These are phyloP conservation scores for Paradendryphiella salina DNA, from an alignment of 2,329 filamentous ascomycete species.

Conservation along the genomic window DNA sequence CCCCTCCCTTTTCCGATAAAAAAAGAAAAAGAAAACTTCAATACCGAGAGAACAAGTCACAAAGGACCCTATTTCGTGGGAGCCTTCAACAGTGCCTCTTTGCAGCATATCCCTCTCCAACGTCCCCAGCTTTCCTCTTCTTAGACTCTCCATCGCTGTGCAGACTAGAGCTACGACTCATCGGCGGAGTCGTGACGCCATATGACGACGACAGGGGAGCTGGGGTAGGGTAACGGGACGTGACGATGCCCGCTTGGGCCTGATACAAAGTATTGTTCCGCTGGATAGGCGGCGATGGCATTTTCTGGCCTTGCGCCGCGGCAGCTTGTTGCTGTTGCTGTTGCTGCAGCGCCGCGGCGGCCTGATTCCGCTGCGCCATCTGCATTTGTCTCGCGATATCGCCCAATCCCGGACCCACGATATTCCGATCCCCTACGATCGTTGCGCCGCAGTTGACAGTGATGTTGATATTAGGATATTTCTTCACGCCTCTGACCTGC, in stretches of 20 bases:
- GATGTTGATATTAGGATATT: conserved; percentile 32
- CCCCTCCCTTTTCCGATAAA: background rate
- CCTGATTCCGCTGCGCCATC: conserved; percentile 31
- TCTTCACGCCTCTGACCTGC: conserved; percentile 11
- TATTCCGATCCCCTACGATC: conserved; percentile 42
- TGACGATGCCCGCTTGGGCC: background rate
- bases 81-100: conserved; percentile 27
- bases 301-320: conserved; percentile 5
- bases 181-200: conserved; percentile 29
- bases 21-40: background rate
- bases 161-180: conserved; percentile 36
- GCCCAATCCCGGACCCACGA: conserved; percentile 40
- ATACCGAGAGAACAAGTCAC: background rate
- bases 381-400: conserved; percentile 44
- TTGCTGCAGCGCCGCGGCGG: conserved; percentile 13
- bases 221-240: background rate
- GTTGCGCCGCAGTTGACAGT: conserved; percentile 43
- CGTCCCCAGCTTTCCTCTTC: conserved; percentile 35
- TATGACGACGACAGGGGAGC: background rate
- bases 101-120: conserved; percentile 12
- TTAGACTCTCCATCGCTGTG: conserved; percentile 22
- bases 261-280: background rate
- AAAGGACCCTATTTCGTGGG: background rate
- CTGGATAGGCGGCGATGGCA: conserved; percentile 4
- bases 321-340: conserved; percentile 5